Base-by-base conservation (phyloP, 1,139 yeast genomes). In the Lodderomyces jiufengensis region DNA sequence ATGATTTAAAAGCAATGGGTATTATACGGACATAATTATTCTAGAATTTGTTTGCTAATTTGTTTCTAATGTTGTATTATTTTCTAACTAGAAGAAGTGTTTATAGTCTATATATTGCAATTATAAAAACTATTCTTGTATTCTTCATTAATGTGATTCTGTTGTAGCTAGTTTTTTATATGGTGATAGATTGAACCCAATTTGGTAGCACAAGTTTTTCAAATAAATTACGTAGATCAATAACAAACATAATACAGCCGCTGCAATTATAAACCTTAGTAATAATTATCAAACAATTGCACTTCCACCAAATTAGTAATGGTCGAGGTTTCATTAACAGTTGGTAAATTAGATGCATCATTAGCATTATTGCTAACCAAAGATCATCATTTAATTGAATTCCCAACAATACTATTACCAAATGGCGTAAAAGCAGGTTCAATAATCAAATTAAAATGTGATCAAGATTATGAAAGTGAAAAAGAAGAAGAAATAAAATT, bases 261-360 rank as follows among this genome's bases (percentile, higher is more conserved):
- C 12, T 22, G 31, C 10, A 20, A 24, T 9, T 18, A 5, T 18
- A 18, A n/a, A n/a, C n/a, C n/a, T n/a, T n/a, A n/a, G n/a, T n/a
- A n/a, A n/a, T 13, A 11, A 14, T 15, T 22, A 8, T 9, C 30
- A 20, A 14, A 18, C 34, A 24, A 15, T 14, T 24, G 26, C 11
- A 5, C 28, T 15, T 22, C 12, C n/a, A 32, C 9, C 20, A 22
- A 27, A 16, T n/a, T 4, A 16, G 39, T 14, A n/a, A 82, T 83
- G 88, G 92, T 84, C 33, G 87, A 83, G 61, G 97, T 90, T 9
- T 83, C 95, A 31, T 73, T 92, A 34, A 90, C 97, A 1, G 97
- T 92, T 12, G 98, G 98, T 32, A 90, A 90, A 63, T 71, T 92
- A 36, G 98, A 92, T 58, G 96, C 97, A 15, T 88, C 97, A 1